Evolutionary conservation across 768 basidiomycete genomes (phyloP).

Genomic region (Collybiopsis luxurians): DNA sequence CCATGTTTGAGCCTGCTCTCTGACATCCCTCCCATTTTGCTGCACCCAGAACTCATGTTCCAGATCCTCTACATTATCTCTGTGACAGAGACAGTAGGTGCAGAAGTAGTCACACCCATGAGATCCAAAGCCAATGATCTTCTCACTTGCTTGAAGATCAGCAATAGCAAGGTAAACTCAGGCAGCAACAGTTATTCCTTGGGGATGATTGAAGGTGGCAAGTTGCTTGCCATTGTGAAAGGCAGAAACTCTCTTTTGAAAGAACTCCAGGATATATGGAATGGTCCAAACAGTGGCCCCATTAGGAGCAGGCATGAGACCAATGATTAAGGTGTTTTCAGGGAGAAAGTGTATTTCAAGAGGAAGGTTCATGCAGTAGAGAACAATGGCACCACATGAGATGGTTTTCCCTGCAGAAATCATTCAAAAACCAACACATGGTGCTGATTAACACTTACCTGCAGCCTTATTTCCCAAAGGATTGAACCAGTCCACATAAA

Average conservation of each 20-base stretch:
- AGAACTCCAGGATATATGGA: slow-evolving; percentile 7
- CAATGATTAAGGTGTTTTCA: slow-evolving; percentile 24
- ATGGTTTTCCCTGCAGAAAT: slow-evolving; percentile 12
- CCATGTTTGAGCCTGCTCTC: slow-evolving; percentile 12
- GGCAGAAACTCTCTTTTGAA: slow-evolving; percentile 7
- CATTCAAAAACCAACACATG: not conserved
- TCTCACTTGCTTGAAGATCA: slow-evolving; percentile 14
- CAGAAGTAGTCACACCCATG: slow-evolving; percentile 15
- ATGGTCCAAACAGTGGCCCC: slow-evolving; percentile 17
- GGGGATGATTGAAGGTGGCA: slow-evolving; percentile 12
- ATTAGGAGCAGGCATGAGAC: slow-evolving; percentile 23
- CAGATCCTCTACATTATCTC: slow-evolving; percentile 10
- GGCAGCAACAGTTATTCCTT: slow-evolving; percentile 11
- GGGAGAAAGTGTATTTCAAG: slow-evolving; percentile 21
- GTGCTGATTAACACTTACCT: slow-evolving; percentile 15
- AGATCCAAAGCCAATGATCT: slow-evolving; percentile 15
- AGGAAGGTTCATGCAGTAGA: too few species aligned
- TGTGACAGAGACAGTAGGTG: slow-evolving; percentile 13
- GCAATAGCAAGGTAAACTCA: slow-evolving; percentile 15
- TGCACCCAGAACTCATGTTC: slow-evolving; percentile 14
- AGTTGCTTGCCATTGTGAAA: slow-evolving; percentile 10
- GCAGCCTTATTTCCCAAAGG: slow-evolving; percentile 22
- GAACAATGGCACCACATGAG: slow-evolving; percentile 14
- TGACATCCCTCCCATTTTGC: slow-evolving; percentile 8
- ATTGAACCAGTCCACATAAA: slow-evolving; percentile 37